Percentiles rank a stretch among this genome's conserved stretches.
Evolutionary conservation across 768 basidiomycete species (phyloP).

Genomic region (Galerina sulciceps): DNA sequence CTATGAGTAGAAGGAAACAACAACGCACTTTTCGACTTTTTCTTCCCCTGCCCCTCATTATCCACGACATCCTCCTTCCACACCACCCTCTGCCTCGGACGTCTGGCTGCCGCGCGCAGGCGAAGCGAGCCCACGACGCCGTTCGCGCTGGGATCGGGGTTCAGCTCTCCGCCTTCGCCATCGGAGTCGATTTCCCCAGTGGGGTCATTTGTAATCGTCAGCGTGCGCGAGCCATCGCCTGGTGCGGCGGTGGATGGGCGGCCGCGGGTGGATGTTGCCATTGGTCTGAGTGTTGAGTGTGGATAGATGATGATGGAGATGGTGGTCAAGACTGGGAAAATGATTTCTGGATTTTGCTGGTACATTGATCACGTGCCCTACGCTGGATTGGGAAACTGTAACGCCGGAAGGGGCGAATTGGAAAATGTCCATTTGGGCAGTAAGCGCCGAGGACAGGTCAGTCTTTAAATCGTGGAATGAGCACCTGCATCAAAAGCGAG

Average conservation of each 20-base stretch:
- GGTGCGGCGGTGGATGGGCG: conserved; percentile 43
- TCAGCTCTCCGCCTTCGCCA: conserved; percentile 10
- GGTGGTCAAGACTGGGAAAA: no score
- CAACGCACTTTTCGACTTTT: conserved; percentile 89
- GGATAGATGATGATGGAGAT: no score
- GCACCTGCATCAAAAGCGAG: no score
- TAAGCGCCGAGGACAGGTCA: no score
- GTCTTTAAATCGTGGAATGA: no score
- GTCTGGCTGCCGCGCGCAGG: conserved; percentile 55
- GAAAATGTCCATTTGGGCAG: no score
- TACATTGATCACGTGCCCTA: no score
- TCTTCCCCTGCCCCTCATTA: conserved; percentile 88
- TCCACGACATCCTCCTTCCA: conserved; percentile 90
- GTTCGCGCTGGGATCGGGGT: no score
- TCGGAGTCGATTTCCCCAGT: conserved; percentile 31
- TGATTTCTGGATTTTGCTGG: no score
- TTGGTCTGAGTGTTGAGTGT: no score
- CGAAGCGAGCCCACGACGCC: conserved; percentile 53
- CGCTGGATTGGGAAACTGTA: no score
- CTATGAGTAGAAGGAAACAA: background rate
- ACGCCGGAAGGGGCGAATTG: no score
- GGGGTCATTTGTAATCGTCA: conserved; percentile 45
- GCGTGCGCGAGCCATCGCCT: conserved; percentile 57
- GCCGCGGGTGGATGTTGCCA: background rate
- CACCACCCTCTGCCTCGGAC: conserved; percentile 60